Conservation (phyloP, 345 rosid species). For the Eucalyptus curtisii region DNA sequence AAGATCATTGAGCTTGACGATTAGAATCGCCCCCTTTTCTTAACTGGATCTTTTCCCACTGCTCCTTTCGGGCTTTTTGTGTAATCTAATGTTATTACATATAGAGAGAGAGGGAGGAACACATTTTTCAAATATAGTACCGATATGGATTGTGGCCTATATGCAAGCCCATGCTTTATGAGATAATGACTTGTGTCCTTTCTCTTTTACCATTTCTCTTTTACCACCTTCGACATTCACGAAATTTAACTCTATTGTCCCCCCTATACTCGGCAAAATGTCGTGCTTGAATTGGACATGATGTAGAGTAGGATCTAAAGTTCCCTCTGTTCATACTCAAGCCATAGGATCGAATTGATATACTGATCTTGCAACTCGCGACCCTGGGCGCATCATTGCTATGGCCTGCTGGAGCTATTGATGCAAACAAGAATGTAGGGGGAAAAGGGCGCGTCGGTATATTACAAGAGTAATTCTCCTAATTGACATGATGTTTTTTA, state of each 20-base stretch:
- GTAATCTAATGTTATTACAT: neutral
- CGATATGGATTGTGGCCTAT: neutral
- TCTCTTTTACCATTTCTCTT: neutral
- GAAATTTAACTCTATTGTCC: neutral
- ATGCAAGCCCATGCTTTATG: neutral
- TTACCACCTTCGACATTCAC: neutral
- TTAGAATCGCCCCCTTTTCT: neutral
- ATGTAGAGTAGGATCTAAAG: neutral
- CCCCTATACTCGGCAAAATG: neutral
- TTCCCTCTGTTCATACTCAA: neutral
- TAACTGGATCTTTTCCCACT: neutral
- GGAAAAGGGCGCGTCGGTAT: neutral
- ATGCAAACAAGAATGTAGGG: neutral
- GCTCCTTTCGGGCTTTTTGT: neutral
- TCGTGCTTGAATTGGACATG: neutral
- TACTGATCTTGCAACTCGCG: neutral
- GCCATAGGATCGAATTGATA: neutral
- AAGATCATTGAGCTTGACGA: constrained; percentile 59
- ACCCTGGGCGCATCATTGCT: neutral
- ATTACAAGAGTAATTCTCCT: neutral
- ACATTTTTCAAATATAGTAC: neutral
- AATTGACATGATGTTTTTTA: neutral
- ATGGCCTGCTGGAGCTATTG: neutral
- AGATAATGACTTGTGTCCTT: neutral
- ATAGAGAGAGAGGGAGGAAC: neutral